Conservation (phyloP, 805 yeast genomes). For the Lachancea sp. region DNA sequence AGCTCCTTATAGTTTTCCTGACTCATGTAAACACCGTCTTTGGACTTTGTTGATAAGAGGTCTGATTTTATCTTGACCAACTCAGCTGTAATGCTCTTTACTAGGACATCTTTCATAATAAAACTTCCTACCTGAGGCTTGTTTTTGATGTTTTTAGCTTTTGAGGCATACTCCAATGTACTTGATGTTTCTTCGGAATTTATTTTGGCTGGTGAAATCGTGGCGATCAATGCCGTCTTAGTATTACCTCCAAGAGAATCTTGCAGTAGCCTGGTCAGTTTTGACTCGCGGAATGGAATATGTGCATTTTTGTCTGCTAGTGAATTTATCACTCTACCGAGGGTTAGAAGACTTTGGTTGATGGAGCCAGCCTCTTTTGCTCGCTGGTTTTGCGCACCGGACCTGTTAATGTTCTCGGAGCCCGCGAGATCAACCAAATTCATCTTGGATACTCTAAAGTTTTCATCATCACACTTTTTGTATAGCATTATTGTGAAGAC, state of each 20-base stretch:
- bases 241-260: constrained; percentile 86
- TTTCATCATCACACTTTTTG: constrained; percentile 43
- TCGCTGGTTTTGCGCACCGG: constrained; percentile 81
- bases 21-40: constrained; percentile 62
- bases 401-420: constrained; percentile 78
- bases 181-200: constrained; percentile 79
- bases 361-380: constrained; percentile 94
- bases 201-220: constrained; percentile 73
- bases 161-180: constrained; percentile 80
- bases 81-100: constrained; percentile 43
- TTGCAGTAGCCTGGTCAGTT: constrained; percentile 65
- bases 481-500: constrained; percentile 60
- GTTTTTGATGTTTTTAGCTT: constrained; percentile 75
- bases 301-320: constrained; percentile 59
- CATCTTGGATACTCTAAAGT: constrained; percentile 58
- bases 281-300: constrained; percentile 82
- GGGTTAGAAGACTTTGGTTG: constrained; percentile 77
- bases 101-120: constrained; percentile 46
- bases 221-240: constrained; percentile 80
- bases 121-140: constrained; percentile 60
- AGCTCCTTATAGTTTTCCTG: constrained; percentile 50
- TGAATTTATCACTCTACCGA: constrained; percentile 83
- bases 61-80: constrained; percentile 49
- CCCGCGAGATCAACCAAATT: constrained; percentile 94
- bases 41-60: constrained; percentile 51